phyloP scores from a whole-genome alignment of 345 rosid species.

The Syzygium jambos region DNA sequence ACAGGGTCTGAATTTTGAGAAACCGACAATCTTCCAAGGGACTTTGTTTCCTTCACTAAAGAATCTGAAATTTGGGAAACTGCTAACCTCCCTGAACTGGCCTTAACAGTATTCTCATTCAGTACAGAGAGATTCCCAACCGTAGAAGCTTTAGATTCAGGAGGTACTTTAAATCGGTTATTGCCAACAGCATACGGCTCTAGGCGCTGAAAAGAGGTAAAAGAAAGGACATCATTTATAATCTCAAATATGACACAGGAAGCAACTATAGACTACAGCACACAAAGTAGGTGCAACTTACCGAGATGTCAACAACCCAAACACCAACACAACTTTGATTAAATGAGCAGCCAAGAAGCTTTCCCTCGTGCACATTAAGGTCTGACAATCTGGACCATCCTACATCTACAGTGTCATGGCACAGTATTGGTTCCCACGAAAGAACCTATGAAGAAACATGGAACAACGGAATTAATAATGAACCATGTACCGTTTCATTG shows the following conservation, averaged over 20 bases:
- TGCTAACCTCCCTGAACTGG: slow-evolving; percentile 7
- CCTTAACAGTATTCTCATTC: slow-evolving; percentile 40
- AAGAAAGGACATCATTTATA: neutral
- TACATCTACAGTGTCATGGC: slow-evolving; percentile 91
- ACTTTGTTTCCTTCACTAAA: slow-evolving; percentile 59
- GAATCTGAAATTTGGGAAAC: slow-evolving; percentile 25
- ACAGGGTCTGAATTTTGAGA: slow-evolving; percentile 74
- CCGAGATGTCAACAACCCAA: slow-evolving; percentile 98
- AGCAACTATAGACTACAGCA: neutral
- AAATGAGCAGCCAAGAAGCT: slow-evolving; percentile 97
- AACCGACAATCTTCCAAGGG: slow-evolving; percentile 76
- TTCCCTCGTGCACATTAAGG: slow-evolving; percentile 92
- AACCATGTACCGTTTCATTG: neutral
- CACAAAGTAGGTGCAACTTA: slow-evolving; percentile 18
- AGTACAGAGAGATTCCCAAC: slow-evolving; percentile 44
- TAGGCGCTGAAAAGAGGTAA: slow-evolving; percentile 35
- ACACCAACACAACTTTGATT: slow-evolving; percentile 98
- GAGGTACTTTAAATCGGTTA: slow-evolving; percentile 36
- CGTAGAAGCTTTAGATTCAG: slow-evolving; percentile 51
- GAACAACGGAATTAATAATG: slow-evolving; percentile 4
- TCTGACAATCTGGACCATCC: slow-evolving; percentile 98
- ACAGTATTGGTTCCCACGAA: slow-evolving; percentile 94
- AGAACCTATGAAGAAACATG: slow-evolving; percentile 47
- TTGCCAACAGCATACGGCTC: slow-evolving; percentile 65
- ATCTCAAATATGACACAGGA: slow-evolving; percentile 7